Base-by-base conservation (phyloP, 139 green algal genomes). In the Pedinophyceae sp. region DNA sequence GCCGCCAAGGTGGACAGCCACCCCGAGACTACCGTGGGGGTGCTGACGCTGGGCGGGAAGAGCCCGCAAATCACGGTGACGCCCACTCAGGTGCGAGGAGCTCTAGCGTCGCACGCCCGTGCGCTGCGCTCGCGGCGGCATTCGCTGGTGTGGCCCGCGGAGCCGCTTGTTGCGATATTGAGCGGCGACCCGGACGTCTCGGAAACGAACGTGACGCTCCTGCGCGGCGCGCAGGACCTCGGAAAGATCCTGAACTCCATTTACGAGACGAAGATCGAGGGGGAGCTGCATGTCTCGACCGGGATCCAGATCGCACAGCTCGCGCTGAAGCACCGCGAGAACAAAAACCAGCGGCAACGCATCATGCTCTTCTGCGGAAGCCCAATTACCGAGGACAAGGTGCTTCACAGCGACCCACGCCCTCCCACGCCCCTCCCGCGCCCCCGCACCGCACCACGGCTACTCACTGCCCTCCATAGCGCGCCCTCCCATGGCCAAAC, bases 261-360 rank as follows among this genome's bases (percentile, higher is more conserved):
- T 73, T 73, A 84, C 16, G 69, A 81, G 22, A 77, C 96, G 48
- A 66, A 76, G 3, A 74, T 97, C 2, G 88, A 93, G 38, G 85
- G 85, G 5, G 64, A 82, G 22, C 62, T 76, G 28, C 86, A 95
- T 61, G 58, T 97, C 10, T 52, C 72, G 1, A 80, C 84, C 2
- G 71, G 79, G 0, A 76, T 98, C 7, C 88, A 95, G 65, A 90
- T 98, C 22, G 91, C 91, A 4, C 89, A 97, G 69, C 82, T 99
- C 28, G 92, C 91, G 3, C 72, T 99, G 15, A 55, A 55, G 49
- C 49, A 55, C 23, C 34, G 34, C 58, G 92, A 96, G 64, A 99
- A 99, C 80, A 99, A 99, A 66, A 95, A 97, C 64, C 92, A 99
- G 69, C 67, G 89, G 27, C 89, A 97, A 73, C 62, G 92, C 4